Percentiles rank a stretch among this genome's conserved stretches.
Conservation (phyloP, 23 red algal genomes). For the Pyropia haitanensis region DNA sequence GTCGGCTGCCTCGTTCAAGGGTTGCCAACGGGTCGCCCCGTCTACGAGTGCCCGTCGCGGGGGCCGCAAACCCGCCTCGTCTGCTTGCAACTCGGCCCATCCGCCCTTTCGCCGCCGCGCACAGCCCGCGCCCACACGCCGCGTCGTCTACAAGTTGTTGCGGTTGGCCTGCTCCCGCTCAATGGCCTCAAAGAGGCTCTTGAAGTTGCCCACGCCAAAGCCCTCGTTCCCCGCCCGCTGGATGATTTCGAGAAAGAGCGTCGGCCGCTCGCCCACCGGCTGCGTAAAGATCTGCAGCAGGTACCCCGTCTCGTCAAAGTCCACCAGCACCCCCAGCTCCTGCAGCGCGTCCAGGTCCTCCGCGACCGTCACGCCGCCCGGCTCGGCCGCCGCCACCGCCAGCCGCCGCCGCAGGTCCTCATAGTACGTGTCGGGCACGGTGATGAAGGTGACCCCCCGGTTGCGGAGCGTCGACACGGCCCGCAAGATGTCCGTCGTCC, state of each 20-base stretch:
- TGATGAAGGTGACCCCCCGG: slow-evolving; percentile 85
- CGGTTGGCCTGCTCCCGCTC: slow-evolving; percentile 86
- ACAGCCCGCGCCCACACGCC: too few relatives aligned
- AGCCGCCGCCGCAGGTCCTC: slow-evolving; percentile 51
- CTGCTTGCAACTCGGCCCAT: too few relatives aligned
- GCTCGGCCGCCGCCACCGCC: slow-evolving; percentile 13
- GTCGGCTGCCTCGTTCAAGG: too few relatives aligned
- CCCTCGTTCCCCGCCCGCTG: slow-evolving; percentile 74
- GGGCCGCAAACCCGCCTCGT: too few relatives aligned
- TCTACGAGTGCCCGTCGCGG: too few relatives aligned
- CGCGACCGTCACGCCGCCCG: slow-evolving; percentile 2
- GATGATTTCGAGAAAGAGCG: slow-evolving; percentile 93
- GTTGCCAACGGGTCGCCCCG: too few relatives aligned
- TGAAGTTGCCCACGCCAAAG: slow-evolving; percentile 98
- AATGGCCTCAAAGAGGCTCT: slow-evolving; percentile 93
- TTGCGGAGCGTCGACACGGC: slow-evolving; percentile 45
- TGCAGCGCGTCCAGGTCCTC: slow-evolving; percentile 66
- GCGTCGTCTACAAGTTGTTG: slow-evolving; percentile 57
- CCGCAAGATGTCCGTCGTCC: slow-evolving; percentile 63
- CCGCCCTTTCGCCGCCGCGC: too few relatives aligned
- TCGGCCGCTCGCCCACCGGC: slow-evolving; percentile 79
- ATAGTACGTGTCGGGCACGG: slow-evolving; percentile 79
- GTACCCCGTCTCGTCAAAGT: slow-evolving; percentile 87
- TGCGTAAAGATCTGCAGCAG: slow-evolving; percentile 94
- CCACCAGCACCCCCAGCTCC: slow-evolving; percentile 75